Evolutionary conservation across 306 rosid genomes (phyloP).

Genomic region (Betula pendula): DNA sequence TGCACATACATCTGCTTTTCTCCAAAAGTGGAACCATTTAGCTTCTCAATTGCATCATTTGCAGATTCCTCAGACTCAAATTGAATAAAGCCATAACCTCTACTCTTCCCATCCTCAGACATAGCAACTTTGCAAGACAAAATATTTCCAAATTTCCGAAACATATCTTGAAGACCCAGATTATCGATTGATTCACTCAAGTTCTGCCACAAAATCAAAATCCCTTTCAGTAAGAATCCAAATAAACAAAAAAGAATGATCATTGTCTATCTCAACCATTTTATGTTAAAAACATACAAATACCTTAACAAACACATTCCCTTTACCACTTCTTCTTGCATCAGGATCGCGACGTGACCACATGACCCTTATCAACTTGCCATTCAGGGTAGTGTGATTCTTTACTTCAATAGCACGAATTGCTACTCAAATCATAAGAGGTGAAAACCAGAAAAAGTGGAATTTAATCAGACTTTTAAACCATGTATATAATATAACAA

Average conservation of each 20-base stretch:
- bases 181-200: slow-evolving; percentile 54
- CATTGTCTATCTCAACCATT: slow-evolving; percentile 4
- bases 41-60: slow-evolving; percentile 62
- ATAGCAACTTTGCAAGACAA: slow-evolving; percentile 76
- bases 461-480: not conserved
- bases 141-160: slow-evolving; percentile 61
- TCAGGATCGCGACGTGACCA: slow-evolving; percentile 83
- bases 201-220: slow-evolving; percentile 51
- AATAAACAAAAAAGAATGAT: slow-evolving; percentile 19
- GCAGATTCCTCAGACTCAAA: slow-evolving; percentile 82
- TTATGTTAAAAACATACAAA: slow-evolving; percentile 1
- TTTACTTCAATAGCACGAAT: slow-evolving; percentile 56
- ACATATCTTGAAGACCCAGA: slow-evolving; percentile 57
- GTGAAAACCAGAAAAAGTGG: not conserved
- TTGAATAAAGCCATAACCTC: slow-evolving; percentile 89
- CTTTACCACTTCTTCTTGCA: slow-evolving; percentile 62
- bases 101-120: slow-evolving; percentile 82
- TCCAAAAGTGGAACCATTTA: slow-evolving; percentile 59
- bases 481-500: not conserved
- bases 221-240: slow-evolving; percentile 9
- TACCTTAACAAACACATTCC: slow-evolving; percentile 92
- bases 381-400: slow-evolving; percentile 61
- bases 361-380: slow-evolving; percentile 74
- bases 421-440: slow-evolving; percentile 42
- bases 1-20: slow-evolving; percentile 69